Base-by-base conservation (phyloP, 257 asterid species). In the Scutellaria galericulata region DNA sequence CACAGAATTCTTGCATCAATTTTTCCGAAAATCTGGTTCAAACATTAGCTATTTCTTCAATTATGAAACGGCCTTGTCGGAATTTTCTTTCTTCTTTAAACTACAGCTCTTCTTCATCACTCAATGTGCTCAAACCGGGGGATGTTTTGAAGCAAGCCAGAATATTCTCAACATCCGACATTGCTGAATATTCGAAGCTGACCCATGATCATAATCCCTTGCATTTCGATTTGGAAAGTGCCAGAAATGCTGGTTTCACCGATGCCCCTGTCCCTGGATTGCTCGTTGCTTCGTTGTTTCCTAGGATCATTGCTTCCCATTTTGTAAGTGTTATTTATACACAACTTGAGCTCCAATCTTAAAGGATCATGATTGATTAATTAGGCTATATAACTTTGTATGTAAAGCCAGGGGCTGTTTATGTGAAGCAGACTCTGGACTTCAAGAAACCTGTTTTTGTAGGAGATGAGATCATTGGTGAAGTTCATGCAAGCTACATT, bases 211-310 rank as follows among this genome's bases (percentile, higher is more conserved):
- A 72, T 11, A 91, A 94, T 69, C 99, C 93, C 3, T 75, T 94
- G 79, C 99, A 91, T 73, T 91, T 83, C 58, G 89, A 91, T 74
- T 47, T 71, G 53, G 83, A 83, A 62, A 70, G 57, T 40, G 97
- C 97, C 15, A 81, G 46, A 75, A 63, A 54, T 51, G 93, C 92
- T 12, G 97, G 97, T 41, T 91, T 89, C 60, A 10, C 5, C 0
- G 92, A 80, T 27, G 45, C 71, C 64, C 81, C 85, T 5, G 86
- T 94, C 65, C 98, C 97, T 0, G 96, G 99, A 72, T 83, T 89
- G 81, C 89, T 91, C 39, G 92, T 91, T 7, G 97, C 96, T 42
- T 83, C 97, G 22, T 48, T 91, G 78, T 91, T 94, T 76, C 97
- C 99, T 8, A 79, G 93, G 61, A 83, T 88, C 60, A 89, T 89